Conservation (phyloP, 179 eudicot genomes). For the Silene vulgaris region DNA sequence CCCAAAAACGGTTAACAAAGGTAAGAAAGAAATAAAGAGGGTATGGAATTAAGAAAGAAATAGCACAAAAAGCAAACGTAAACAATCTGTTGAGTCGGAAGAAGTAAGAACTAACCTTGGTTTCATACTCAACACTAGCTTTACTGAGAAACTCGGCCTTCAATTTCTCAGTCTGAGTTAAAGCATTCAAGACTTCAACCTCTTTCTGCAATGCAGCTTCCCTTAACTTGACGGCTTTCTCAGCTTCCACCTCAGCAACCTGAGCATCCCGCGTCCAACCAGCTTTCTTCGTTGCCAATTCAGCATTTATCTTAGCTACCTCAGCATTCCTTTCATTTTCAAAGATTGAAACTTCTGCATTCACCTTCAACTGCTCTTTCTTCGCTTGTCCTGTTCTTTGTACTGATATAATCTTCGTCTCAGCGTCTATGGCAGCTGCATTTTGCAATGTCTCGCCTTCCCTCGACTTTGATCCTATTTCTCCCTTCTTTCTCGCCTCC, state of each 20-base stretch:
- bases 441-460: constrained; percentile 36
- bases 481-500: constrained; percentile 41
- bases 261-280: constrained; percentile 33
- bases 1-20: no score
- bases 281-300: constrained; percentile 33
- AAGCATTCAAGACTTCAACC: constrained; percentile 36
- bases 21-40: no score
- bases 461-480: constrained; percentile 33
- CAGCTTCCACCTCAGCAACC: constrained; percentile 38
- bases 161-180: constrained; percentile 38
- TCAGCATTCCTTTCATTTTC: constrained; percentile 36
- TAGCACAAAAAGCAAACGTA: no score
- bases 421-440: constrained; percentile 34
- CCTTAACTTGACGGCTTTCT: constrained; percentile 33
- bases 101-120: background rate
- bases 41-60: no score
- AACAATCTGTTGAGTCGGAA: background rate
- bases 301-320: constrained; percentile 37
- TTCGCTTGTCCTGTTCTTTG: constrained; percentile 26
- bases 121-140: constrained; percentile 42
- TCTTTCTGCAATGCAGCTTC: constrained; percentile 38
- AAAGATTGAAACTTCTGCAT: constrained; percentile 31
- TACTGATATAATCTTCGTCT: constrained; percentile 30
- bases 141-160: constrained; percentile 36
- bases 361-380: constrained; percentile 32